Evolutionary conservation across 345 rosid species (phyloP), one percentile per base, ranked within the genome.

Genomic region (Durio zibethinus): DNA sequence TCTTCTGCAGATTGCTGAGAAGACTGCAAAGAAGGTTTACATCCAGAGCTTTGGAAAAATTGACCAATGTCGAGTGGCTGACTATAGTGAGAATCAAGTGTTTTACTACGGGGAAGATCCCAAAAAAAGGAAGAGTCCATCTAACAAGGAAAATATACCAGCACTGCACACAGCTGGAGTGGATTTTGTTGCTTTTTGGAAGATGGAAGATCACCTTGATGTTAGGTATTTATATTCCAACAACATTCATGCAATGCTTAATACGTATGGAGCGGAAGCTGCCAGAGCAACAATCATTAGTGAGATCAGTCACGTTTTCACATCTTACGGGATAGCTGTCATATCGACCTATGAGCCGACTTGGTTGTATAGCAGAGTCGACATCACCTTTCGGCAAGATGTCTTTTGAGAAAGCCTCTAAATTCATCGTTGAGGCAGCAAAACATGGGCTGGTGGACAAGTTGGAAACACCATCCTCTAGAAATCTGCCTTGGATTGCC

Each of bases 401-500:
- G 97, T 79, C 98, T 1, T 97, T 94, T 70, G 98, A 97, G 89
- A 94, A 96, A 0, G 97, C 99, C 3, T 84, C 98, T 4, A 89
- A 88, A 78, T 97, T 97, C 81, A 94, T 97, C 11, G 95, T 94
- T 18, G 91, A 97, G 75, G 97, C 97, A 14, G 96, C 99, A 36
- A 79, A 82, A 56, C 88, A 83, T 64, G 96, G 97, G 67, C 88
- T 89, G 80, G 79, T 77, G 1, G 98, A 97, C 79, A 77, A 85
- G 75, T 77, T 97, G 78, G 97, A 92, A 67, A 85, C 95, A 0
- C 98, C 98, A 4, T 93, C 98, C 6, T 92, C 97, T 56, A 88
- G 97, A 83, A 83, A 87, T 94, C 33, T 92, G 97, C 85, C 92
- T 94, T 0, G 99, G 99, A 66, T 81, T 92, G 83, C 99, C 99